phyloP scores from a whole-genome alignment of 1,284 basidiomycete species.

The Austropuccinia psidii region DNA sequence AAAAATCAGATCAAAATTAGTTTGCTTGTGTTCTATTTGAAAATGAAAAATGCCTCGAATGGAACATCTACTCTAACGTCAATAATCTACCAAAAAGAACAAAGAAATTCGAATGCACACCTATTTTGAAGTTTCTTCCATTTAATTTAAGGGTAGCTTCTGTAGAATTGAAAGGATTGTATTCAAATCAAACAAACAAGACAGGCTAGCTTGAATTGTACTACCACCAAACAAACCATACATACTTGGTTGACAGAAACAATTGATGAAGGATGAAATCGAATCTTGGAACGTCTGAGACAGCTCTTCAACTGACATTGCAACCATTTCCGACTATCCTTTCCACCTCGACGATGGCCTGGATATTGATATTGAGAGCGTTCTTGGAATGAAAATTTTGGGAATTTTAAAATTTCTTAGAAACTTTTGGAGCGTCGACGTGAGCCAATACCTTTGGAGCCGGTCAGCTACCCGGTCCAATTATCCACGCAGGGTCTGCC shows the following conservation, averaged over 20 bases:
- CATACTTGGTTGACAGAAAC: slow-evolving; percentile 33
- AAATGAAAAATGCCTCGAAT: neutral
- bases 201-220: neutral
- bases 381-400: too few species aligned
- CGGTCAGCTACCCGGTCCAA: too few species aligned
- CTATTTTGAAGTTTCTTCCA: slow-evolving; percentile 27
- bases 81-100: neutral
- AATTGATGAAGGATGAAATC: slow-evolving; percentile 19
- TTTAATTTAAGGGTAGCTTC: slow-evolving; percentile 28
- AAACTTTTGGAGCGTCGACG: too few species aligned
- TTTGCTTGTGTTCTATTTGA: neutral
- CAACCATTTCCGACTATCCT: too few species aligned
- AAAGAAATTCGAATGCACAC: neutral
- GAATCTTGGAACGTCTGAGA: slow-evolving; percentile 23
- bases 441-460: too few species aligned
- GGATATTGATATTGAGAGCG: too few species aligned
- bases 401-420: too few species aligned
- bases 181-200: neutral
- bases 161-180: neutral
- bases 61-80: too few species aligned
- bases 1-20: too few species aligned
- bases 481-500: too few species aligned
- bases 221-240: neutral
- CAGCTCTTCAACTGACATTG: neutral
- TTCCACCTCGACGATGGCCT: too few species aligned